phyloP scores from a whole-genome alignment of 140 eudicot genomes.

The Senecio squalidus region DNA sequence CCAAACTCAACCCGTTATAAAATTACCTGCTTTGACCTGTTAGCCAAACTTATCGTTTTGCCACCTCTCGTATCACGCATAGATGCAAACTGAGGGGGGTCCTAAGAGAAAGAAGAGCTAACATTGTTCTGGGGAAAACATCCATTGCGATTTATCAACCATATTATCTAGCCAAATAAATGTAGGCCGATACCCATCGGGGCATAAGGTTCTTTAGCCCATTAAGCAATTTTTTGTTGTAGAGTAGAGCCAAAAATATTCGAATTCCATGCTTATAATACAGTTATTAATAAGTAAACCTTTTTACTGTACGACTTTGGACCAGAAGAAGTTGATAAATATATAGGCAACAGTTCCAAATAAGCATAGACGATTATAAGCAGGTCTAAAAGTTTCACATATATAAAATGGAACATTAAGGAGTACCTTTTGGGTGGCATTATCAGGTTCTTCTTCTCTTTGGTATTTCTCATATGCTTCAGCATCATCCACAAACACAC shows the following conservation, averaged over 20 bases:
- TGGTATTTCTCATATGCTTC: constrained; percentile 77
- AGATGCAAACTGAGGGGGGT: background rate
- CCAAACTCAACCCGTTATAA: background rate
- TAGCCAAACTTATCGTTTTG: background rate
- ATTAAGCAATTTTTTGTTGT: too few species aligned
- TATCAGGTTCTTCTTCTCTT: constrained; percentile 57
- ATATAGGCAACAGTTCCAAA: background rate
- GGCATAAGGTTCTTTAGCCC: too few species aligned
- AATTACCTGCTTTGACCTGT: background rate
- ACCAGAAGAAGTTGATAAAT: background rate
- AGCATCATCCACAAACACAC: constrained; percentile 83
- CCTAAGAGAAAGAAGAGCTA: background rate
- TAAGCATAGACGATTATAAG: background rate
- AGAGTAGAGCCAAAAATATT: background rate
- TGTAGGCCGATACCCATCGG: too few species aligned
- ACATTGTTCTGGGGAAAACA: background rate
- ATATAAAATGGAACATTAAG: too few species aligned
- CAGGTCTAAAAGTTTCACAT: background rate
- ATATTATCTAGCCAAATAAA: too few species aligned
- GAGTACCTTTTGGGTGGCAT: constrained; percentile 42
- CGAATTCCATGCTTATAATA: background rate
- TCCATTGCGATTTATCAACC: too few species aligned
- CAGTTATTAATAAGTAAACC: background rate
- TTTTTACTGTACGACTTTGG: background rate
- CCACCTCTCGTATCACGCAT: background rate